Evolutionary conservation across 768 basidiomycete species (phyloP), one percentile per base, ranked within the genome.

Genomic region (Trametes meyenii): DNA sequence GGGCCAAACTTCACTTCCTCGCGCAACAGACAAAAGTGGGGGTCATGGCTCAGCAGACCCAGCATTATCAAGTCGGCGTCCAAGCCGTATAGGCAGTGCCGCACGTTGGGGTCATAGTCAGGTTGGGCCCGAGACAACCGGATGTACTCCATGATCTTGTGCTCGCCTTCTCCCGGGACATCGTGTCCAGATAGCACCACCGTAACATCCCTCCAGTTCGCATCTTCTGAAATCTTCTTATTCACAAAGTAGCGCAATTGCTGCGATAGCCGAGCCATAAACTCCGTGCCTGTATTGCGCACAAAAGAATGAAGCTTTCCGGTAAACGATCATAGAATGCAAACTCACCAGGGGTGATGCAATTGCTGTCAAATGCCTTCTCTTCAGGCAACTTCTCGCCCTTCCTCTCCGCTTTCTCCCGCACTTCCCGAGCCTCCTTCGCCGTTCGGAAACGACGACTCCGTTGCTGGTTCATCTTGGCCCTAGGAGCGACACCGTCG

Each of bases 111-210:
- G 76, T 97, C 90, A 78, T 98, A 96, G 73, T 93, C 89, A 8
- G 91, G 92, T 74, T 98, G 97, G 33, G 97, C 96, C 67, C 96
- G 90, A 54, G 90, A 88, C 62, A 94, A 77, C 40, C 97, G 89
- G 72, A 99, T 98, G 76, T 96, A 99, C 73, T 98, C 97, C 92
- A 98, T 98, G 67, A 99, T 96, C 81, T 99, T 99, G 84, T 99
- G 97, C 73, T 99, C 97, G 61, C 97, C 97, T 76, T 99, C 97
- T 66, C 97, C 97, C 0, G 97, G 97, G 3, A 98, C 96, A 69
- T 99, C 96, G 74, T 98, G 95, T 12, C 97, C 97, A 29, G 94
- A 96, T 39, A 99, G 80, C 40, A 99, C 92, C 21, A 98, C 94
- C 70, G 94, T 82, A 43, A 98, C 86, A 57, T 89, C 84, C 61